Evolutionary conservation across 176 grass and related monocot species (phyloP).

Genomic region (Ensete ventricosum): DNA sequence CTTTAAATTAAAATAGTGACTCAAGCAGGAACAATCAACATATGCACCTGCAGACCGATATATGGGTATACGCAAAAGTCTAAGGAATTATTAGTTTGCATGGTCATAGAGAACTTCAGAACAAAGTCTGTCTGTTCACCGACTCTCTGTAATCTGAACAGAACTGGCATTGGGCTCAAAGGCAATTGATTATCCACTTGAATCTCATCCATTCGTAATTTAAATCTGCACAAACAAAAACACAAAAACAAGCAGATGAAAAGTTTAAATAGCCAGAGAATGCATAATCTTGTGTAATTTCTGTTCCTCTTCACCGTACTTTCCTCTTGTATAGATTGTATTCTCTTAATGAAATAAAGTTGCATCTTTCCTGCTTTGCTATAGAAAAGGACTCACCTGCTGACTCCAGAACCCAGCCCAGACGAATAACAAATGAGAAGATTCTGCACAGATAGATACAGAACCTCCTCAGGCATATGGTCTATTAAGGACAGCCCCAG

Average conservation of each 20-base stretch:
- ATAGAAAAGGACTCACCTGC: constrained; percentile 40
- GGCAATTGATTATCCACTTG: constrained; percentile 92
- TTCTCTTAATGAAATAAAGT: background rate
- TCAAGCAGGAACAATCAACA: background rate
- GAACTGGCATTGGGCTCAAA: constrained; percentile 90
- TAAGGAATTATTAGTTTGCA: constrained; percentile 88
- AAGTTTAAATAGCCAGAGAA: background rate
- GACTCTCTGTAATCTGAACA: constrained; percentile 63
- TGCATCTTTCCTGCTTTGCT: background rate
- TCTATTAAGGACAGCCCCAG: constrained; percentile 77
- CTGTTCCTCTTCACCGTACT: background rate
- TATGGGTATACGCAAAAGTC: constrained; percentile 90
- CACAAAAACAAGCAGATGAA: constrained; percentile 16
- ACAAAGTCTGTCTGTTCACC: constrained; percentile 64
- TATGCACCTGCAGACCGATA: constrained; percentile 73
- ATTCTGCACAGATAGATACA: constrained; percentile 90
- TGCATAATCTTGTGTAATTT: background rate
- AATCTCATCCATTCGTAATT: constrained; percentile 74
- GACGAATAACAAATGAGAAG: constrained; percentile 82
- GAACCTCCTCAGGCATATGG: constrained; percentile 97
- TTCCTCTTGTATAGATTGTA: background rate
- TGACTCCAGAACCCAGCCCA: constrained; percentile 88
- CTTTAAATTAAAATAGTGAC: background rate
- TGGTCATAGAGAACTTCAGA: constrained; percentile 80
- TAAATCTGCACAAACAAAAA: constrained; percentile 48